These are phyloP conservation scores for Solanum lycopersicoides DNA, from an alignment of 257 asterid species.

Conservation along the genomic window DNA sequence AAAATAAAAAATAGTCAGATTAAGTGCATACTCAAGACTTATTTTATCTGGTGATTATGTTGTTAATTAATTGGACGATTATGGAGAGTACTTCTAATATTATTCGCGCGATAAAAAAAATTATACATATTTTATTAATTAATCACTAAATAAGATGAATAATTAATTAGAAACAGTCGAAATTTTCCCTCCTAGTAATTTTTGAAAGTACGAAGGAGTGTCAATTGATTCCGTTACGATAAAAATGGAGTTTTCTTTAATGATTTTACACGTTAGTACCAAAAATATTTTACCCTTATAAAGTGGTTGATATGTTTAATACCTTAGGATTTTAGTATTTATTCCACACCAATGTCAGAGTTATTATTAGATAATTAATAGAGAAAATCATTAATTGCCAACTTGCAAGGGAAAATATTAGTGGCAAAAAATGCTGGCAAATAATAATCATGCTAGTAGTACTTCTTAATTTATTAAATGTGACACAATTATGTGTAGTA, in stretches of 20 bases:
- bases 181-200: neutral
- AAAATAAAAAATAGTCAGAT: neutral
- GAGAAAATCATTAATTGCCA: neutral
- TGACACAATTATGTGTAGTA: neutral
- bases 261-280: neutral
- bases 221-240: neutral
- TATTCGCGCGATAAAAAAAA: too few relatives aligned
- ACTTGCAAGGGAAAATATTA: neutral
- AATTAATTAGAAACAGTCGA: neutral
- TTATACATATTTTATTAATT: neutral
- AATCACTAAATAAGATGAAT: neutral
- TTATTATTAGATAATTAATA: neutral
- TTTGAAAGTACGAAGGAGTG: neutral
- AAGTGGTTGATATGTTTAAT: neutral
- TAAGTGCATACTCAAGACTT: neutral
- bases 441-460: neutral
- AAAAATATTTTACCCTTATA: neutral
- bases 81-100: neutral
- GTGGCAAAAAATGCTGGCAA: neutral
- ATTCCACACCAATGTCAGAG: neutral
- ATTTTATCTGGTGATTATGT: neutral
- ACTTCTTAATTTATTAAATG: neutral
- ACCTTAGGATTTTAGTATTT: neutral
- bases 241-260: neutral
- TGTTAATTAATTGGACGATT: neutral